phyloP scores from a whole-genome alignment of 345 rosid species.

The Psidium friedrichsthalianum region DNA sequence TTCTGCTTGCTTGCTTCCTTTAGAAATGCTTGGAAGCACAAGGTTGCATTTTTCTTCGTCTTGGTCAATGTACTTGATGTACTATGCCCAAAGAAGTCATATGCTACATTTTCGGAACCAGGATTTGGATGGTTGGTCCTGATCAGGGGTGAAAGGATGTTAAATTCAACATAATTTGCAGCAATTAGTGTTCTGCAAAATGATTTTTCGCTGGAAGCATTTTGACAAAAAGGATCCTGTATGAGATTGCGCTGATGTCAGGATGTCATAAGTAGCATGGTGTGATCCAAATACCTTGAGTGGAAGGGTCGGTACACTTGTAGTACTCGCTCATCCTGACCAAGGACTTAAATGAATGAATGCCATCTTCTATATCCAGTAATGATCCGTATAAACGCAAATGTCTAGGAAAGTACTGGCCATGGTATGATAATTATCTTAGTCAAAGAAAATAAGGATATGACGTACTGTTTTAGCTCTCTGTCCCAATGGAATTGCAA shows the following conservation, averaged over 20 bases:
- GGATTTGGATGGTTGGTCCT: neutral
- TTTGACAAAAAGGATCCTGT: neutral
- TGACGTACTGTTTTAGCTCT: neutral
- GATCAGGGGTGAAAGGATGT: neutral
- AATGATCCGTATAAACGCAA: neutral
- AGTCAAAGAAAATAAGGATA: neutral
- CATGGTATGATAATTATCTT: neutral
- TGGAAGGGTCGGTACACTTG: neutral
- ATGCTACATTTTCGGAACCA: neutral
- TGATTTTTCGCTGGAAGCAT: neutral
- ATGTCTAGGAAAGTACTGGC: neutral
- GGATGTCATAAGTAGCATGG: neutral
- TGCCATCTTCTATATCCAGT: neutral
- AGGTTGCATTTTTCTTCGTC: neutral
- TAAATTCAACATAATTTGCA: neutral
- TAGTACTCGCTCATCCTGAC: neutral
- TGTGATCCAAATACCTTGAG: neutral
- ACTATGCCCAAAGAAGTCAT: neutral
- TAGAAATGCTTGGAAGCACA: neutral
- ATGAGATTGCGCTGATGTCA: neutral
- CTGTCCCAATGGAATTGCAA: neutral
- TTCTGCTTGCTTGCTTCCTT: neutral
- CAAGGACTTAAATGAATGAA: neutral
- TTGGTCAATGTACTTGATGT: neutral
- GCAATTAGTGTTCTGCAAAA: neutral